A percentile compares a stretch with the other conserved stretches of the same genome.
These are phyloP conservation scores for Fomitopsis pinicola DNA, from an alignment of 1,284 basidiomycete genomes.

Conservation along the genomic window DNA sequence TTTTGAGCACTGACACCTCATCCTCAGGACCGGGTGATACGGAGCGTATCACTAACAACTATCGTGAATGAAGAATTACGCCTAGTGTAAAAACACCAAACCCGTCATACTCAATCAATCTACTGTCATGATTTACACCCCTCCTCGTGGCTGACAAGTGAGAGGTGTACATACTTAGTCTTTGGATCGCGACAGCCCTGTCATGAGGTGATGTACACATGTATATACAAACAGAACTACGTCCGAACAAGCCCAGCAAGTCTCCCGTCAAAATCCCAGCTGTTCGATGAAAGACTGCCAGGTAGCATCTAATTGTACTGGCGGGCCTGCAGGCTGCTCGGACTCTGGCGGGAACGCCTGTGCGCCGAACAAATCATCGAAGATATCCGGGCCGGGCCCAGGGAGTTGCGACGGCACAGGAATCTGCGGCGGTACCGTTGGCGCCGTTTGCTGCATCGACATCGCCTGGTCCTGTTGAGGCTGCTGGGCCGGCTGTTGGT, in stretches of 20 bases:
- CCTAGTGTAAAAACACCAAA: too few relatives aligned
- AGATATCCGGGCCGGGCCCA: slow-evolving; percentile 4
- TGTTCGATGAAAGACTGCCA: slow-evolving; percentile 70
- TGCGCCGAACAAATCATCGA: slow-evolving; percentile 12
- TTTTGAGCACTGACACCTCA: slow-evolving; percentile 89
- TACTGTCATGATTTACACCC: too few relatives aligned
- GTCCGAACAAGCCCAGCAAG: background rate
- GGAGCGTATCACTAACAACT: too few relatives aligned
- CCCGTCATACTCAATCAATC: too few relatives aligned
- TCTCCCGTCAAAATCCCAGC: slow-evolving; percentile 45
- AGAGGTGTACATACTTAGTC: too few relatives aligned
- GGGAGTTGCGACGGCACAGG: background rate
- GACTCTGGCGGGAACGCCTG: slow-evolving; percentile 7
- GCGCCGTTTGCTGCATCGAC: slow-evolving; percentile 11
- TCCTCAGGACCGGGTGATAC: slow-evolving; percentile 79
- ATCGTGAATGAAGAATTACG: too few relatives aligned
- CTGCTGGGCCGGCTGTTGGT: background rate
- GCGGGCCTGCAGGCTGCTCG: slow-evolving; percentile 13
- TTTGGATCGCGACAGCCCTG: too few relatives aligned
- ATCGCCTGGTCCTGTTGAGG: background rate
- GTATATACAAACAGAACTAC: background rate
- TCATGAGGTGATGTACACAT: background rate
- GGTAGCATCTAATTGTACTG: slow-evolving; percentile 45
- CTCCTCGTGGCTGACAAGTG: too few relatives aligned
- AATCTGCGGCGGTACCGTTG: slow-evolving; percentile 7